Evolutionary conservation across 2,329 filamentous ascomycete genomes (phyloP).

Genomic region (Lojkania enalia): DNA sequence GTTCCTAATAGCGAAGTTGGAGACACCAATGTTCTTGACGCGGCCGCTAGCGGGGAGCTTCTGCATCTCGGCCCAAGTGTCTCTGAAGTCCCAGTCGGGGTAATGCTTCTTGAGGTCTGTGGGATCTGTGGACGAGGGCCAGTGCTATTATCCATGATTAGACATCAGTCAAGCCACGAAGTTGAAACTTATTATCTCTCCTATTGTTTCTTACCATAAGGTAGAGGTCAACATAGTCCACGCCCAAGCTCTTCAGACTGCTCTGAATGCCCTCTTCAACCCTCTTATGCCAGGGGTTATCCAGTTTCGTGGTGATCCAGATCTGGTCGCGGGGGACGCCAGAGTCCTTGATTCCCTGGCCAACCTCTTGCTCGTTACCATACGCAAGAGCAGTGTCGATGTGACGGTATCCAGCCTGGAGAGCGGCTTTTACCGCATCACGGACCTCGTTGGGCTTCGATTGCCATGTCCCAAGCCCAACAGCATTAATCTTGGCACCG

Average conservation of each 20-base stretch:
- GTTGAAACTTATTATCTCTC: conserved; percentile 7
- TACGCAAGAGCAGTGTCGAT: conserved; percentile 79
- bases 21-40: conserved; percentile 77
- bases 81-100: conserved; percentile 78
- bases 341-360: conserved; percentile 68
- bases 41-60: conserved; percentile 70
- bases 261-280: conserved; percentile 64
- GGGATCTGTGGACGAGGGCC: conserved; percentile 68
- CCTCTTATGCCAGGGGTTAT: conserved; percentile 71
- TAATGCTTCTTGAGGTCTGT: conserved; percentile 67
- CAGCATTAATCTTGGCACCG: conserved; percentile 73
- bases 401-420: conserved; percentile 71
- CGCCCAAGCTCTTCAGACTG: conserved; percentile 63
- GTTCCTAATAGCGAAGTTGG: conserved; percentile 82
- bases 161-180: neutral
- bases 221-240: conserved; percentile 71
- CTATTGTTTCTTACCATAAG: conserved; percentile 59
- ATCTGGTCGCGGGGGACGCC: conserved; percentile 68
- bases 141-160: conserved; percentile 44
- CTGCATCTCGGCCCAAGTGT: conserved; percentile 76
- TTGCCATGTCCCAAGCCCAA: conserved; percentile 80
- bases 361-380: conserved; percentile 76
- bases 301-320: conserved; percentile 80
- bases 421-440: conserved; percentile 70
- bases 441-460: conserved; percentile 70